A percentile compares a stretch with the other conserved stretches of the same genome.
These are phyloP conservation scores for Ogataea polymorpha DNA, from an alignment of 805 yeast species.

Conservation along the genomic window DNA sequence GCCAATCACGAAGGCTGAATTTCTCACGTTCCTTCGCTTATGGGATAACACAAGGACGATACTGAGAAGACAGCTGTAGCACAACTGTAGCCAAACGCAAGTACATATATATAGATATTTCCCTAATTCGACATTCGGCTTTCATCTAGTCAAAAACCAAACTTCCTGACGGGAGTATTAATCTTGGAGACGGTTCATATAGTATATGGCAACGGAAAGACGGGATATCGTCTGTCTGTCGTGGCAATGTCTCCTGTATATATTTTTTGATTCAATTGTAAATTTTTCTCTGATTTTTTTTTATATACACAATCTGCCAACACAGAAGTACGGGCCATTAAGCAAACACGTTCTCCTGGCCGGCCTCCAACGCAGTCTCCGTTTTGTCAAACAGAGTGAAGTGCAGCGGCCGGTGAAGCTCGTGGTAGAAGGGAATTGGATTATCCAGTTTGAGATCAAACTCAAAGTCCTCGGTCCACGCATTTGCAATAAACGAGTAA, in stretches of 20 bases:
- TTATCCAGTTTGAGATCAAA: slow-evolving; percentile 69
- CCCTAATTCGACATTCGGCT: slow-evolving; percentile 54
- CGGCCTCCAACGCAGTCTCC: slow-evolving; percentile 53
- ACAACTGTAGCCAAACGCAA: too few species aligned
- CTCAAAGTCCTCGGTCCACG: slow-evolving; percentile 63
- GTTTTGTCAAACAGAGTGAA: slow-evolving; percentile 71
- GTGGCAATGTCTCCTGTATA: slow-evolving; percentile 63
- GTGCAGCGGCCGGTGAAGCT: slow-evolving; percentile 84
- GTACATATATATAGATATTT: slow-evolving; percentile 17
- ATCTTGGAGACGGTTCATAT: slow-evolving; percentile 50
- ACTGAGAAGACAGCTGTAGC: slow-evolving; percentile 2
- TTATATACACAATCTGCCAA: slow-evolving; percentile 8
- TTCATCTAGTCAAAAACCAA: slow-evolving; percentile 52
- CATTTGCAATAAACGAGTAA: slow-evolving; percentile 81
- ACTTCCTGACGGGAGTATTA: slow-evolving; percentile 56
- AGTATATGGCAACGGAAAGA: slow-evolving; percentile 60
- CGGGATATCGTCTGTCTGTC: slow-evolving; percentile 55
- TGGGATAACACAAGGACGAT: slow-evolving; percentile 24
- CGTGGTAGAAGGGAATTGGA: slow-evolving; percentile 83
- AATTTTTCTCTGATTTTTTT: slow-evolving; percentile 3
- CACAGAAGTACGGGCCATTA: slow-evolving; percentile 22
- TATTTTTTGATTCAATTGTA: slow-evolving; percentile 51
- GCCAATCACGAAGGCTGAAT: slow-evolving; percentile 54
- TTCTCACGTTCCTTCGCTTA: slow-evolving; percentile 54
- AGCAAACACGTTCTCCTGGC: slow-evolving; percentile 61